These are phyloP conservation scores for Talaromyces atroroseus DNA, from an alignment of 2,329 filamentous ascomycete species.

Conservation along the genomic window DNA sequence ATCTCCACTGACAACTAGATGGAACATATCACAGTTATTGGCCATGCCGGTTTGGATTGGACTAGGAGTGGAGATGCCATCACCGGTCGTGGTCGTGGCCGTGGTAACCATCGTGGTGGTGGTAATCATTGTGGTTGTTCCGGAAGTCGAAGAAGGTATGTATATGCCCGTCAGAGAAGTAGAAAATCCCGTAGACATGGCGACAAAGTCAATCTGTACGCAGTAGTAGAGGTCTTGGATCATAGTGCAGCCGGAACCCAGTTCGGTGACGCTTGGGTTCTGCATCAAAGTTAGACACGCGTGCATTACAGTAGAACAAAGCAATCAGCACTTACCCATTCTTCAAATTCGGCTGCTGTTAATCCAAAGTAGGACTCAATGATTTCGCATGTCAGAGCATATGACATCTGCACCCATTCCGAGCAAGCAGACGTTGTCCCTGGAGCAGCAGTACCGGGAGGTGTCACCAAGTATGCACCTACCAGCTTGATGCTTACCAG, in stretches of 20 bases:
- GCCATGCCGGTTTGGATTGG: not conserved
- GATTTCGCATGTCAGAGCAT: not conserved
- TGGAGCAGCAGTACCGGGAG: not conserved
- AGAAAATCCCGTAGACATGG: not conserved
- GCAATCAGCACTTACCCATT: not conserved
- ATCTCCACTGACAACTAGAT: slow-evolving; percentile 9
- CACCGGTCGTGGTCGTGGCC: not conserved
- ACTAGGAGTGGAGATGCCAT: not conserved
- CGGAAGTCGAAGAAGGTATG: not conserved
- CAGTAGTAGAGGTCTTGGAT: not conserved
- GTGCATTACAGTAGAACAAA: not conserved
- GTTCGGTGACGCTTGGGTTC: not conserved
- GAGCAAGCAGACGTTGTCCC: not conserved
- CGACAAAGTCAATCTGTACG: not conserved
- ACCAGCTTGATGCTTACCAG: not conserved
- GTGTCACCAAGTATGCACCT: not conserved
- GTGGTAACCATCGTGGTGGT: not conserved
- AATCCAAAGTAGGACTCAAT: not conserved
- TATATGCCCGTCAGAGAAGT: no score
- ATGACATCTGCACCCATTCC: not conserved
- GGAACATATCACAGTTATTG: not conserved
- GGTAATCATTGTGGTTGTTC: not conserved
- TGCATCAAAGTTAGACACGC: not conserved
- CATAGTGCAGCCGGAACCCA: not conserved
- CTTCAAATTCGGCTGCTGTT: not conserved